These are phyloP conservation scores for Blastocystis sp. DNA, from an alignment of 352 stramenopile species.

Conservation along the genomic window DNA sequence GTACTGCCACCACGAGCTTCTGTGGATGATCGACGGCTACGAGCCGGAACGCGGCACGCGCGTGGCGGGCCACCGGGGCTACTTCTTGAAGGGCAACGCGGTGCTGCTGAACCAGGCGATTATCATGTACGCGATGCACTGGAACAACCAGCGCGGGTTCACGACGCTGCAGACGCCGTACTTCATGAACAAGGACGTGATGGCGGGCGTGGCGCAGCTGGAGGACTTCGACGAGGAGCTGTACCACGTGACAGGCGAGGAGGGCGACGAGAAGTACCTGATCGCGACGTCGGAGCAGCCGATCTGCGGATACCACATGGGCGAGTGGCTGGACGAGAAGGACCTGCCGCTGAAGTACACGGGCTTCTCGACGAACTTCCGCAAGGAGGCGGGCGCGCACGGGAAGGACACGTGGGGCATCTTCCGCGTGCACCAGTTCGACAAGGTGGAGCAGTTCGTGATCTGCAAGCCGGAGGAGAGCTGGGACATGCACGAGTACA, in stretches of 20 bases:
- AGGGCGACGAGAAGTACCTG: constrained; percentile 88
- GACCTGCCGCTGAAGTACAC: constrained; percentile 81
- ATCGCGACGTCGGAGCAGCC: constrained; percentile 99
- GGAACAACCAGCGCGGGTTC: constrained; percentile 90
- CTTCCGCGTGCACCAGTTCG: constrained; percentile 99
- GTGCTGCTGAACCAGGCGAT: constrained; percentile 97
- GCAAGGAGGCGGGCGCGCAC: constrained; percentile 95
- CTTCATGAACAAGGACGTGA: constrained; percentile 99
- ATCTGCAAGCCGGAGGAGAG: constrained; percentile 82
- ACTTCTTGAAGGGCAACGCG: constrained; percentile 96
- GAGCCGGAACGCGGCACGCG: constrained; percentile 90
- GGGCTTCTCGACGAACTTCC: constrained; percentile 98
- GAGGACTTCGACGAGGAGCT: constrained; percentile 99
- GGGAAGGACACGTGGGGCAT: constrained; percentile 99
- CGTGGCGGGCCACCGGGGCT: constrained; percentile 93
- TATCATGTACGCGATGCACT: constrained; percentile 96
- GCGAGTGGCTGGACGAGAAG: constrained; percentile 84
- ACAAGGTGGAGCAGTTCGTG: constrained; percentile 90
- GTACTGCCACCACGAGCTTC: constrained; percentile 75
- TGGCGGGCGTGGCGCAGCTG: constrained; percentile 94
- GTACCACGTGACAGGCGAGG: constrained; percentile 93
- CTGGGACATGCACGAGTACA: constrained; percentile 83
- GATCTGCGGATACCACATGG: constrained; percentile 96
- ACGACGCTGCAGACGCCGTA: constrained; percentile 97
- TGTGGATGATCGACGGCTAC: constrained; percentile 97